Conservation (phyloP, 805 yeast genomes). For the Teunomyces stri region DNA sequence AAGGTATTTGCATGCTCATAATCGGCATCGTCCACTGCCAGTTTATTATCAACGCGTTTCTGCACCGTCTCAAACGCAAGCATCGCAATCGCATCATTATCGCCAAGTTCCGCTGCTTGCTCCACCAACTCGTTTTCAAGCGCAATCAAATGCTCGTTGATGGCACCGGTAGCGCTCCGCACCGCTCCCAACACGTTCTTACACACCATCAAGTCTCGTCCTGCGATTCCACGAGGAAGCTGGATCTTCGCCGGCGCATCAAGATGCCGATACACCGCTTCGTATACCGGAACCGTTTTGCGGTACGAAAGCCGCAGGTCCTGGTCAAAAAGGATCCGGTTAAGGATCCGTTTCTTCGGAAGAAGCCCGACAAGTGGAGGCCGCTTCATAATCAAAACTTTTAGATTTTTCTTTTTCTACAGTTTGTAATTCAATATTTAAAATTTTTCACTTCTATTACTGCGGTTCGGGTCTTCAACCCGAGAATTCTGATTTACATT, state of each 20-base stretch:
- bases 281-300: conserved; percentile 54
- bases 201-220: conserved; percentile 63
- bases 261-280: conserved; percentile 47
- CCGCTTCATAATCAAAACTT: conserved; percentile 11
- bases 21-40: conserved; percentile 47
- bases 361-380: conserved; percentile 35
- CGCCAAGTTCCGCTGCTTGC: conserved; percentile 79
- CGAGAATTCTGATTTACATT: not conserved
- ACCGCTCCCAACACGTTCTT: conserved; percentile 64
- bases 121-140: conserved; percentile 77
- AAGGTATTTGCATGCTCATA: conserved; percentile 60
- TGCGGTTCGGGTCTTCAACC: not conserved
- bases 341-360: conserved; percentile 58
- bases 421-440: too few relatives aligned
- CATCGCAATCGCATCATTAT: conserved; percentile 74
- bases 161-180: conserved; percentile 57
- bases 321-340: conserved; percentile 62
- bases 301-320: conserved; percentile 55
- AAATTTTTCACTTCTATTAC: not conserved
- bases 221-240: conserved; percentile 48
- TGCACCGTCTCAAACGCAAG: conserved; percentile 64
- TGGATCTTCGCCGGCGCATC: conserved; percentile 36
- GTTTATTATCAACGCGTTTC: conserved; percentile 20
- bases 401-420: too few relatives aligned
- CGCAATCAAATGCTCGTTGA: conserved; percentile 52